Conservation (phyloP, 495 filamentous ascomycete genomes). For the Clavariopsis aquatica region DNA sequence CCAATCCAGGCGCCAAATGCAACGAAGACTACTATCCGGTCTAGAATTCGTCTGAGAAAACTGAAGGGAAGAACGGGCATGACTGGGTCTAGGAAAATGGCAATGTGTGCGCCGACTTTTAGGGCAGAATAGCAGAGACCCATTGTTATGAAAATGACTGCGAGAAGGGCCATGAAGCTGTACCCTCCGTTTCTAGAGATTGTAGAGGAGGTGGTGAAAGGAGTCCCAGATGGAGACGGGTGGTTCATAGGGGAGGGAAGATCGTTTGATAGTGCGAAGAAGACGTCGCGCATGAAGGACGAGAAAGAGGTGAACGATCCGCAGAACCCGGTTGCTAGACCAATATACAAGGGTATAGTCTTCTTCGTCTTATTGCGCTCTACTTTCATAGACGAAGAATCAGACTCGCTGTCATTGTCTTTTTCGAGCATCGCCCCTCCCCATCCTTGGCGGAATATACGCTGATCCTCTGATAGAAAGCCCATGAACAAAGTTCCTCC, state of each 20-base stretch:
- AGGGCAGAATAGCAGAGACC: constrained; percentile 68
- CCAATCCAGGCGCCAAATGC: constrained; percentile 77
- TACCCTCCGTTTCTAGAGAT: constrained; percentile 70
- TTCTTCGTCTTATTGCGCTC: constrained; percentile 59
- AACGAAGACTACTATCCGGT: constrained; percentile 62
- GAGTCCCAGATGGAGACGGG: constrained; percentile 37
- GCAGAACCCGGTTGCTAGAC: constrained; percentile 90
- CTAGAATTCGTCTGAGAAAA: constrained; percentile 61
- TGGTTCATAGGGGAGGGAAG: constrained; percentile 54
- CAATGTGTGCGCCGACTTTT: constrained; percentile 75
- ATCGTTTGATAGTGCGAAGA: constrained; percentile 80
- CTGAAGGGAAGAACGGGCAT: constrained; percentile 61
- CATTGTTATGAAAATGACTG: constrained; percentile 67
- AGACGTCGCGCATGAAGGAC: constrained; percentile 80
- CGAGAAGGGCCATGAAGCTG: constrained; percentile 76
- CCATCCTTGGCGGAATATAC: constrained; percentile 72
- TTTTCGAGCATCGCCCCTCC: constrained; percentile 36
- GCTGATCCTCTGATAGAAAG: constrained; percentile 77
- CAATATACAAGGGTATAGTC: constrained; percentile 85
- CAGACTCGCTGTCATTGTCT: constrained; percentile 32
- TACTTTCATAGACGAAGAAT: constrained; percentile 23
- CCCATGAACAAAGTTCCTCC: constrained; percentile 82
- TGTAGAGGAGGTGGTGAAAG: constrained; percentile 25
- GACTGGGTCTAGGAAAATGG: constrained; percentile 58
- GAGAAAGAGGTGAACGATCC: constrained; percentile 93